Evolutionary conservation across 2,329 filamentous ascomycete genomes (phyloP).

Genomic region (Huntiella omanensis): DNA sequence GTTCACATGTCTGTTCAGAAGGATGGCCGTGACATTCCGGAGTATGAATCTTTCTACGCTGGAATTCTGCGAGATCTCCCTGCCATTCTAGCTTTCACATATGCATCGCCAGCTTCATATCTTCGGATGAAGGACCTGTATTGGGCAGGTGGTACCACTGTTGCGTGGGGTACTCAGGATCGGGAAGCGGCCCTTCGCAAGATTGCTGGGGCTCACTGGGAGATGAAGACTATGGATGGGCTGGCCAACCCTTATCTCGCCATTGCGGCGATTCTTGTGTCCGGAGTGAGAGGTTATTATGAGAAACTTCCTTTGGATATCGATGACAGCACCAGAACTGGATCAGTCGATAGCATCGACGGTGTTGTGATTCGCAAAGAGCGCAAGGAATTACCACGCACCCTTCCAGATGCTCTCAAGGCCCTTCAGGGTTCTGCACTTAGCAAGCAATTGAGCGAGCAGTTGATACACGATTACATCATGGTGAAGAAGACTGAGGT

Average conservation of each 20-base stretch:
- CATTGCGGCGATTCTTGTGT: slow-evolving; percentile 18
- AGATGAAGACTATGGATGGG: slow-evolving; percentile 61
- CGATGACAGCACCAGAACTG: slow-evolving; percentile 28
- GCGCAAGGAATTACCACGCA: slow-evolving; percentile 26
- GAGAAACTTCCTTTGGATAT: slow-evolving; percentile 21
- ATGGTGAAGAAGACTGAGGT: slow-evolving; percentile 40
- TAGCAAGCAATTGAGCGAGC: slow-evolving; percentile 24
- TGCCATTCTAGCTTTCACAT: slow-evolving; percentile 48
- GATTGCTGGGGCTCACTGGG: slow-evolving; percentile 50
- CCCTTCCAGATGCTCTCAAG: slow-evolving; percentile 33
- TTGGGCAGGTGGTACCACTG: slow-evolving; percentile 65
- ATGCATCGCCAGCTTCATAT: slow-evolving; percentile 49
- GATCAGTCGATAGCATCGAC: slow-evolving; percentile 27
- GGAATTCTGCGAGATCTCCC: slow-evolving; percentile 49
- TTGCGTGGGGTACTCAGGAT: slow-evolving; percentile 68
- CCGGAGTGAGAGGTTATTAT: slow-evolving; percentile 14
- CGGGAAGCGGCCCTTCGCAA: slow-evolving; percentile 56
- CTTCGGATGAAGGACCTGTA: slow-evolving; percentile 45
- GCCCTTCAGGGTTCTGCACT: slow-evolving; percentile 32
- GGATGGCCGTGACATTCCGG: neutral
- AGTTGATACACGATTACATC: slow-evolving; percentile 36
- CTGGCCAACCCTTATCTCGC: slow-evolving; percentile 61
- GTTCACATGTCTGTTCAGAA: slow-evolving; percentile 44
- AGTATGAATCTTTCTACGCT: slow-evolving; percentile 41
- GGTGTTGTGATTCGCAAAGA: slow-evolving; percentile 21